Percentiles rank a stretch among this genome's conserved stretches.
These are phyloP conservation scores for Aspergillus brunneoviolaceus DNA, from an alignment of 2,329 filamentous ascomycete species.

Conservation along the genomic window DNA sequence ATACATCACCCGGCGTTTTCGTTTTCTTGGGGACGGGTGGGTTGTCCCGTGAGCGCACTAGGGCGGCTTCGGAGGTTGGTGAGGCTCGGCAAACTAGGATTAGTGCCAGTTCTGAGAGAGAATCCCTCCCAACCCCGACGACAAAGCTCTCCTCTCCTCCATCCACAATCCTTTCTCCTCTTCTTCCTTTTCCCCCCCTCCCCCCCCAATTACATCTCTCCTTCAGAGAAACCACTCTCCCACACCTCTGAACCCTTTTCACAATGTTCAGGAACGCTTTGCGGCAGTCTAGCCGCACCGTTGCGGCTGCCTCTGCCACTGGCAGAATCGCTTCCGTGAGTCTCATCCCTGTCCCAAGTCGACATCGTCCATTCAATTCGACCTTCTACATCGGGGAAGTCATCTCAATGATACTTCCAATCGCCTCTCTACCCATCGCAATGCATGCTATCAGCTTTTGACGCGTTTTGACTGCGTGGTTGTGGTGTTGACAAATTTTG, in stretches of 20 bases:
- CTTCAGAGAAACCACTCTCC: conserved; percentile 44
- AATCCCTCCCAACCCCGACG: conserved; percentile 41
- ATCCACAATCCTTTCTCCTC: conserved; percentile 45
- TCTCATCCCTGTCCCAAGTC: conserved; percentile 53
- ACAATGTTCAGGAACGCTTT: conserved; percentile 98
- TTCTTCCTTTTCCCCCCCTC: conserved; percentile 36
- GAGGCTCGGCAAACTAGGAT: conserved; percentile 40
- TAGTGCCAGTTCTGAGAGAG: conserved; percentile 43
- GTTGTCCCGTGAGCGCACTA: conserved; percentile 32
- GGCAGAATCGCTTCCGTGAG: conserved; percentile 93
- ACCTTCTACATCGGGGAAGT: conserved; percentile 33
- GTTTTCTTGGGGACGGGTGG: conserved; percentile 14
- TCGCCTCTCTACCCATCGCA: conserved; percentile 23
- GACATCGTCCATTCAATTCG: conserved; percentile 31
- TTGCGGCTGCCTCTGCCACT: conserved; percentile 88
- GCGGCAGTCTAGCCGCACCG: conserved; percentile 92
- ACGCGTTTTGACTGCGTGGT: conserved; percentile 39
- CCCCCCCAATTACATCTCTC: conserved; percentile 44
- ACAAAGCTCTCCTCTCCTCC: conserved; percentile 45
- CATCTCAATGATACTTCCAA: conserved; percentile 33
- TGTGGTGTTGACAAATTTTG: conserved; percentile 51
- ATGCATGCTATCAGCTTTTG: conserved; percentile 22
- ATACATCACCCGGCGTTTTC: conserved; percentile 2
- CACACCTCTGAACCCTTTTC: conserved; percentile 45
- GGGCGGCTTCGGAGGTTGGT: conserved; percentile 41